Base-by-base conservation (phyloP, 148 eudicot species). In the Limonium bicolor region DNA sequence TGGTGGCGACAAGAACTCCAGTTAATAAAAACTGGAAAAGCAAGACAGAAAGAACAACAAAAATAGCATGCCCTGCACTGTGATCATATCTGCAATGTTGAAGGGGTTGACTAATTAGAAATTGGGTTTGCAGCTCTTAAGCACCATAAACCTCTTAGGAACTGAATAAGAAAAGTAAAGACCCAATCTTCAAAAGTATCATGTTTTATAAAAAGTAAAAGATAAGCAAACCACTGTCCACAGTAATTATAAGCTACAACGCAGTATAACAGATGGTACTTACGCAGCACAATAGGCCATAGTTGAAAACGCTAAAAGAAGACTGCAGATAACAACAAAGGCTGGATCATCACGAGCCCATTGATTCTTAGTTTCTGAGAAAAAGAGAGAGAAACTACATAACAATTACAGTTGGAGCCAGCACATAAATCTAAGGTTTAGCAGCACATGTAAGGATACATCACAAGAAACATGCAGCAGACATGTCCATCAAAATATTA, bases 341-440 rank as follows among this genome's bases (percentile, higher is more conserved):
- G 95, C 99, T 44, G 99, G 99, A 78, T 92, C 99, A 65, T 92
- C 99, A 45, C 99, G 95, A 61, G 99, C 99, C 99, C 99, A 92
- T 59, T 92, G 99, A 67, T 92, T 92, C 68, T 92, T 92, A 29
- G 99, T 92, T 81, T 92, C 99, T 92, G 94, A 63, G 36, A 20
- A 29, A 36, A 50, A 45, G 48, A 55, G 46, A 36, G 24, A 55
- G 9, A 35, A 41, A 64, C 48, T 27, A 33, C 36, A 54, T 19
- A 27, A 33, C 19, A 20, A 24, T 36, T 27, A 51, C n/a, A n/a
- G n/a, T n/a, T n/a, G n/a, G n/a, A n/a, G n/a, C n/a, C n/a, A n/a
- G n/a, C n/a, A n/a, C n/a, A n/a, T n/a, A n/a, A n/a, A n/a, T n/a
- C n/a, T n/a, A n/a, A n/a, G n/a, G n/a, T n/a, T n/a, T n/a, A n/a